Evolutionary conservation across 2,329 filamentous ascomycete species (phyloP).

Genomic region (Microsporum audouinii): DNA sequence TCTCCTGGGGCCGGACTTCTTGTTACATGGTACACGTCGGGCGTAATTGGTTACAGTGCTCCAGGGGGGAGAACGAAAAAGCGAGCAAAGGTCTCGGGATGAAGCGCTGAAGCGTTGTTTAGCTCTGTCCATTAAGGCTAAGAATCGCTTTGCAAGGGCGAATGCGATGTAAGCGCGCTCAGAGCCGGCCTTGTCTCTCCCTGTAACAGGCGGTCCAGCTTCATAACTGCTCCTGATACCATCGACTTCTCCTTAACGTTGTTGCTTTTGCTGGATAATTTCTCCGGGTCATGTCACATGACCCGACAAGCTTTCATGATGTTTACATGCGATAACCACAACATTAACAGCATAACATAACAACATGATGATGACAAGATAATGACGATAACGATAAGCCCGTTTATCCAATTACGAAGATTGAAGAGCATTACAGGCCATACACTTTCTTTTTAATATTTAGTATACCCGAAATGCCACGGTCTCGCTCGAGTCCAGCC

Average conservation of each 20-base stretch:
- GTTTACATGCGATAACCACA: background rate
- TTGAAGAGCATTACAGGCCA: too few relatives aligned
- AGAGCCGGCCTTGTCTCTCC: background rate
- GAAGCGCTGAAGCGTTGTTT: background rate
- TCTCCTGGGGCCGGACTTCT: background rate
- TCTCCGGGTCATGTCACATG: background rate
- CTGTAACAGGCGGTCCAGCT: background rate
- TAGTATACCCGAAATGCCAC: background rate
- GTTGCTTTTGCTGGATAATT: background rate
- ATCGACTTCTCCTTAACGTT: background rate
- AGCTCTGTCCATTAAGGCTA: background rate
- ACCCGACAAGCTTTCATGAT: background rate
- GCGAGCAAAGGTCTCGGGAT: background rate
- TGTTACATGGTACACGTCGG: background rate
- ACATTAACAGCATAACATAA: background rate
- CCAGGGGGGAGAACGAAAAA: background rate
- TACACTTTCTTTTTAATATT: background rate
- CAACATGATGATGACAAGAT: background rate
- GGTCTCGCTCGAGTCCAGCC: background rate
- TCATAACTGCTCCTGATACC: background rate
- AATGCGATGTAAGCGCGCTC: slow-evolving; percentile 1
- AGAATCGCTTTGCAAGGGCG: background rate
- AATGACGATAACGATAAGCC: too few relatives aligned
- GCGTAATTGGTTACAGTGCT: background rate
- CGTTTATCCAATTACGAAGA: too few relatives aligned